Base-by-base conservation (phyloP, 495 filamentous ascomycete species). In the Saxispiralis lemnorum region DNA sequence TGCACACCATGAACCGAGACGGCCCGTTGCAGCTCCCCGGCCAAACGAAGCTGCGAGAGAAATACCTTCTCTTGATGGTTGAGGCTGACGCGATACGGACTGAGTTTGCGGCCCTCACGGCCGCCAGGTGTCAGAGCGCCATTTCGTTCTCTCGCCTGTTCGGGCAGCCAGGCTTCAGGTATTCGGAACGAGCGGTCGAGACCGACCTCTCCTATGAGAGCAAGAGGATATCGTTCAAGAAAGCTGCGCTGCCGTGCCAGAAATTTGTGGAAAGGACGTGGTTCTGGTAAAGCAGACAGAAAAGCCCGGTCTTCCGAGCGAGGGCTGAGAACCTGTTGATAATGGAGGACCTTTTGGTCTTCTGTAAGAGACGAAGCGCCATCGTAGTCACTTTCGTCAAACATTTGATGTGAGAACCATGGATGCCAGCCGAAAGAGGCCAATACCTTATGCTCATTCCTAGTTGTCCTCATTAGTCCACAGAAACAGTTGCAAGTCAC, bases 341-440 rank as follows among this genome's bases (percentile, higher is more conserved):
- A 95, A 56, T 96, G 87, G 1, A 59, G 58, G 44, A 66, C 59
- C 63, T 86, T 81, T n/a, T 58, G 53, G 2, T 58, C 53, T 3
- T 40, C 36, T 48, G 59, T 41, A 2, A 58, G 52, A 37, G 54
- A 51, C 38, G 68, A 60, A 42, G 61, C 65, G n/a, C 62, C 62
- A 17, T 56, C 48, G n/a, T 55, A 49, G 24, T 53, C 55, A 10
- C 54, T 49, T 49, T 84, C 79, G 53, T 86, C 75, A 49, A 75
- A 73, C 43, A 93, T 71, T 48, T 92, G 80, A 56, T 97, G 70
- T 1, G 88, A 89, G 61, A 96, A 97, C 89, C 89, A 97, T 1
- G 92, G 92, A 59, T 97, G 89, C 85, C 88, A 94, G n/a, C 89
- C 89, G 63, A 94, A 97, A 21, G 76, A 78, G 0, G 89, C 88